phyloP scores from a whole-genome alignment of 2,329 filamentous ascomycete genomes.

The Talaromyces islandicus region DNA sequence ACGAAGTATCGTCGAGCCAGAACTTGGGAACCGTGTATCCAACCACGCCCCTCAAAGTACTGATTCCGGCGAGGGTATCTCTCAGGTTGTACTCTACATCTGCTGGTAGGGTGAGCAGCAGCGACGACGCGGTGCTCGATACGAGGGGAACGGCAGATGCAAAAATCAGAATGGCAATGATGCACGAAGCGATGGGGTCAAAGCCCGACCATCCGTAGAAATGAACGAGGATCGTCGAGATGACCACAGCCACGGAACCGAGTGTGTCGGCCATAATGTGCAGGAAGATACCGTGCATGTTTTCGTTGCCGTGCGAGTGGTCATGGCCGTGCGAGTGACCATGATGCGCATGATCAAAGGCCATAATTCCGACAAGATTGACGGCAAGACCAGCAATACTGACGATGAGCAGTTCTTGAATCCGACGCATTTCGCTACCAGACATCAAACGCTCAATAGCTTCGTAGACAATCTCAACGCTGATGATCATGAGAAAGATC shows the following conservation, averaged over 20 bases:
- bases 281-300: constrained; percentile 96
- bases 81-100: constrained; percentile 82
- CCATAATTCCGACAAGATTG: constrained; percentile 85
- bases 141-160: constrained; percentile 87
- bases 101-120: constrained; percentile 79
- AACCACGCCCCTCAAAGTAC: constrained; percentile 74
- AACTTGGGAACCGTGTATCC: constrained; percentile 85
- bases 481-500: constrained; percentile 90
- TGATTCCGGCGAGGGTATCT: constrained; percentile 76
- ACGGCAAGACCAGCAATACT: constrained; percentile 81
- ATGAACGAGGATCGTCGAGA: constrained; percentile 82
- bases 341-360: constrained; percentile 65
- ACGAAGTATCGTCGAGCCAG: constrained; percentile 71
- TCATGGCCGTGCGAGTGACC: constrained; percentile 41
- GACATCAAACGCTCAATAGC: constrained; percentile 82
- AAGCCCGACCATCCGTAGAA: constrained; percentile 87
- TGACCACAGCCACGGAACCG: constrained; percentile 88
- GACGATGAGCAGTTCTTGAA: constrained; percentile 82
- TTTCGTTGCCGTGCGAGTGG: constrained; percentile 71
- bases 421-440: constrained; percentile 73
- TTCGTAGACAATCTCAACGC: constrained; percentile 92
- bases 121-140: constrained; percentile 70
- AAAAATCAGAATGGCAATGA: constrained; percentile 91
- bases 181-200: constrained; percentile 87
- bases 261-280: constrained; percentile 93